Conservation (phyloP, 2,329 filamentous ascomycete species). For the Tothia fuscella region DNA sequence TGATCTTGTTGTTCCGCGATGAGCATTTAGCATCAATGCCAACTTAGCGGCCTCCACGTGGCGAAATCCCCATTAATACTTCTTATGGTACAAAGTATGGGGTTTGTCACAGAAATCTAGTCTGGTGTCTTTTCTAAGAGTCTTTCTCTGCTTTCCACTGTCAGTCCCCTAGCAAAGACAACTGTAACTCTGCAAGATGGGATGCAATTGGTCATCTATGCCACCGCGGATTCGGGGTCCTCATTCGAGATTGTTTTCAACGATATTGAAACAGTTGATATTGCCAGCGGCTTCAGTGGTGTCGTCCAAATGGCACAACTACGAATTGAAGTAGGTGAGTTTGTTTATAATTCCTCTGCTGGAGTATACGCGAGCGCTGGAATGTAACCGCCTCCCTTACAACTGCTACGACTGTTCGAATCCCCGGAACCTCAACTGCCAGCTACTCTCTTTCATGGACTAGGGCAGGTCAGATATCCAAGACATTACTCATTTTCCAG, state of each 20-base stretch:
- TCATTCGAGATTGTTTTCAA: neutral
- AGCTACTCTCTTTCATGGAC: slow-evolving; percentile 62
- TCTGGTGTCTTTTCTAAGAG: slow-evolving; percentile 62
- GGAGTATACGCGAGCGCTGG: slow-evolving; percentile 62
- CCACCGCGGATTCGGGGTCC: slow-evolving; percentile 20
- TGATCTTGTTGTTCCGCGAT: too few species aligned
- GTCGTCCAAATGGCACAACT: slow-evolving; percentile 76
- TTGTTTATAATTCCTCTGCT: slow-evolving; percentile 62
- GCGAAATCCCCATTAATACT: slow-evolving; percentile 49
- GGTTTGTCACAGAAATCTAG: slow-evolving; percentile 67
- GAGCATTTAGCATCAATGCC: slow-evolving; percentile 52
- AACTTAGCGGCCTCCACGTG: slow-evolving; percentile 47
- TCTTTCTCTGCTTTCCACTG: slow-evolving; percentile 43
- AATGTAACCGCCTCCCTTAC: slow-evolving; percentile 44
- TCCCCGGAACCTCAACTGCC: slow-evolving; percentile 48
- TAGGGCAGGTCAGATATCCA: slow-evolving; percentile 54
- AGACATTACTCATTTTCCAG: slow-evolving; percentile 71
- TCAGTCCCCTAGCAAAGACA: slow-evolving; percentile 63
- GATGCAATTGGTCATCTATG: slow-evolving; percentile 13
- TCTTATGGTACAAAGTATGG: slow-evolving; percentile 81
- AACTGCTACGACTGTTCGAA: slow-evolving; percentile 48
- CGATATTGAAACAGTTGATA: slow-evolving; percentile 44
- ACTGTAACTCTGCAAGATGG: slow-evolving; percentile 56
- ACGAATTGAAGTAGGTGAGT: slow-evolving; percentile 43
- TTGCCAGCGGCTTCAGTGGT: slow-evolving; percentile 59